Conservation (phyloP, 202 grass and related monocot species). For the Panicum virgatum region DNA sequence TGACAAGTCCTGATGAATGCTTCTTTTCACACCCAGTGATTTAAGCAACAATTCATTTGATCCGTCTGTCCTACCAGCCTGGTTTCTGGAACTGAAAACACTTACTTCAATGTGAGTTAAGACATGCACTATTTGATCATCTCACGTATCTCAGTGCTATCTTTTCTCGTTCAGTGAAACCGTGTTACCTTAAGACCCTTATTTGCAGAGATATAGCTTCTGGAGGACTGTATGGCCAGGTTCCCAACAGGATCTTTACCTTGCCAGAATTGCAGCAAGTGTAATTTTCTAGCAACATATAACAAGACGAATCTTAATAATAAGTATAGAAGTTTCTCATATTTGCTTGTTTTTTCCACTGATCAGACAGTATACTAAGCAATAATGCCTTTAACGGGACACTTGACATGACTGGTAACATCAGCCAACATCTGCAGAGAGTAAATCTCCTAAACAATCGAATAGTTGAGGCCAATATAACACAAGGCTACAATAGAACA, state of each 20-base stretch:
- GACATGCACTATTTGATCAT: not conserved
- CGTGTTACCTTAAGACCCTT: constrained; percentile 33
- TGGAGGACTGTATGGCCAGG: constrained; percentile 43
- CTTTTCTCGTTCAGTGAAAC: constrained; percentile 5
- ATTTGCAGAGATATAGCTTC: constrained; percentile 65
- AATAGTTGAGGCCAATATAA: constrained; percentile 40
- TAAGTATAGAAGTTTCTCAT: constrained; percentile 23
- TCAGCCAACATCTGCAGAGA: constrained; percentile 49
- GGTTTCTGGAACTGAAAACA: constrained; percentile 51
- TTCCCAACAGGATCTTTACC: constrained; percentile 54
- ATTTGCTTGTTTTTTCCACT: constrained; percentile 8
- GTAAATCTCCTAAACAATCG: constrained; percentile 71
- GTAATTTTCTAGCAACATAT: constrained; percentile 56
- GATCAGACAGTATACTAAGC: constrained; percentile 64
- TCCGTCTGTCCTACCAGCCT: constrained; percentile 54
- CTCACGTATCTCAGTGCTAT: constrained; percentile 3
- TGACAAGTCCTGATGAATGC: constrained; percentile 9
- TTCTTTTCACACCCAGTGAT: constrained; percentile 48
- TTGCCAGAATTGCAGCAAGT: constrained; percentile 75
- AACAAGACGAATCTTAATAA: not conserved
- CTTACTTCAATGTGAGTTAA: constrained; percentile 73
- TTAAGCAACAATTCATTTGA: constrained; percentile 84
- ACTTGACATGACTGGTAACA: constrained; percentile 56
- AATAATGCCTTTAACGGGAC: constrained; percentile 57
- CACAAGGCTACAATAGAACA: constrained; percentile 50